phyloP scores from a whole-genome alignment of 2,329 filamentous ascomycete species.

The Aspergillus sergii region DNA sequence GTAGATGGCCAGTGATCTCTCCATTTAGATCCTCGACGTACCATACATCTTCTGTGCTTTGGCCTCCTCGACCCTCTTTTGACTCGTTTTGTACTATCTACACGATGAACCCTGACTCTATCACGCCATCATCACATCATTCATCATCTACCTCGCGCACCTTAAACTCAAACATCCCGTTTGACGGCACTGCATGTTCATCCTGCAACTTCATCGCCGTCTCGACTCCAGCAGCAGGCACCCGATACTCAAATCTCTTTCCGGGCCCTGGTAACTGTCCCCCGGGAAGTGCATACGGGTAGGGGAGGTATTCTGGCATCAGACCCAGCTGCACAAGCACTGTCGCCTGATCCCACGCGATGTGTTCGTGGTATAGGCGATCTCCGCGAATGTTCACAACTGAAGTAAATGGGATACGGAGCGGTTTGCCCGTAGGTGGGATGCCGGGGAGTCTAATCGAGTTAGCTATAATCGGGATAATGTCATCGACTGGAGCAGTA shows the following conservation, averaged over 20 bases:
- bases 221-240: constrained; percentile 64
- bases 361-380: constrained; percentile 70
- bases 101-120: background rate
- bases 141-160: constrained; percentile 30
- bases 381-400: constrained; percentile 71
- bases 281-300: constrained; percentile 56
- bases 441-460: constrained; percentile 57
- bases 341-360: constrained; percentile 69
- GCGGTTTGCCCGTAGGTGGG: constrained; percentile 56
- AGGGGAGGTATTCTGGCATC: constrained; percentile 66
- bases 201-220: constrained; percentile 55
- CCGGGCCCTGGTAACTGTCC: constrained; percentile 39
- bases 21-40: background rate
- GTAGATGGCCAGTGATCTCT: background rate
- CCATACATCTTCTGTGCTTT: background rate
- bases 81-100: background rate
- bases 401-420: constrained; percentile 65
- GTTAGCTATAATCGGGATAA: background rate
- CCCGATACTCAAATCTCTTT: constrained; percentile 58
- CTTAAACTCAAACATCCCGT: constrained; percentile 56
- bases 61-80: background rate
- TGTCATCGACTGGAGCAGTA: too few relatives aligned
- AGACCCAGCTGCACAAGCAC: constrained; percentile 64
- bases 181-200: constrained; percentile 54
- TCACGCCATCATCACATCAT: background rate